Conservation (phyloP, 495 filamentous ascomycete species). For the Thozetella sp. region DNA sequence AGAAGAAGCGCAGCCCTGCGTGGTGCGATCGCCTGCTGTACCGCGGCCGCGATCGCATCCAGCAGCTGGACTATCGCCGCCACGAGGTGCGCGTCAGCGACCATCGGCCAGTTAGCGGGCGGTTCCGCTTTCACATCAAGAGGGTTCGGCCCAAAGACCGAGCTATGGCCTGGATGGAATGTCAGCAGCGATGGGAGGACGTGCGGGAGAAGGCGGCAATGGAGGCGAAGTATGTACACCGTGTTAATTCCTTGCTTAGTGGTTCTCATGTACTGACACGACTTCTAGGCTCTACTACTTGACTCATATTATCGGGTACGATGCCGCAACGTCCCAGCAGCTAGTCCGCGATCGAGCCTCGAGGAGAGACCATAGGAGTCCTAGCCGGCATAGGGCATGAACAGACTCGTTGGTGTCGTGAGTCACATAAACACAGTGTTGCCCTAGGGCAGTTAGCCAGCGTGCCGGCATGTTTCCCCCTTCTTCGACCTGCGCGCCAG, state of each 20-base stretch:
- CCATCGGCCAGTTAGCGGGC: constrained; percentile 88
- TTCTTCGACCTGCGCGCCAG: too few species aligned
- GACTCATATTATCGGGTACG: constrained; percentile 45
- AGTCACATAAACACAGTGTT: background rate
- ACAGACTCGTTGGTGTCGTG: background rate
- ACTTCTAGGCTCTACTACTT: constrained; percentile 41
- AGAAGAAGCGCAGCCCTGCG: constrained; percentile 93
- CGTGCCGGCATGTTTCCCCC: too few species aligned
- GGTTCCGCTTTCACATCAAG: constrained; percentile 81
- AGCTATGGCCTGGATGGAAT: constrained; percentile 65
- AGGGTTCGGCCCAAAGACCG: constrained; percentile 69
- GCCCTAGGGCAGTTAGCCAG: too few species aligned
- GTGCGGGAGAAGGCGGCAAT: constrained; percentile 69
- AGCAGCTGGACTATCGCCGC: constrained; percentile 83
- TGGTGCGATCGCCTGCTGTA: constrained; percentile 96
- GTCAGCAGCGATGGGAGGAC: constrained; percentile 70
- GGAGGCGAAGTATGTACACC: constrained; percentile 41
- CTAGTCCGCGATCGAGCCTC: constrained; percentile 34
- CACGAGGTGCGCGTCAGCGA: constrained; percentile 91
- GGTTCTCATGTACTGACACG: constrained; percentile 13
- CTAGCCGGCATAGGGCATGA: constrained; percentile 20
- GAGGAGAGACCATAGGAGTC: constrained; percentile 28
- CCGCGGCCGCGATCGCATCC: constrained; percentile 78
- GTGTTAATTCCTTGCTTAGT: background rate
- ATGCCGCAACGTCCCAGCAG: constrained; percentile 34